Base-by-base conservation (phyloP, 345 rosid species). In the Syzygium aromaticum region DNA sequence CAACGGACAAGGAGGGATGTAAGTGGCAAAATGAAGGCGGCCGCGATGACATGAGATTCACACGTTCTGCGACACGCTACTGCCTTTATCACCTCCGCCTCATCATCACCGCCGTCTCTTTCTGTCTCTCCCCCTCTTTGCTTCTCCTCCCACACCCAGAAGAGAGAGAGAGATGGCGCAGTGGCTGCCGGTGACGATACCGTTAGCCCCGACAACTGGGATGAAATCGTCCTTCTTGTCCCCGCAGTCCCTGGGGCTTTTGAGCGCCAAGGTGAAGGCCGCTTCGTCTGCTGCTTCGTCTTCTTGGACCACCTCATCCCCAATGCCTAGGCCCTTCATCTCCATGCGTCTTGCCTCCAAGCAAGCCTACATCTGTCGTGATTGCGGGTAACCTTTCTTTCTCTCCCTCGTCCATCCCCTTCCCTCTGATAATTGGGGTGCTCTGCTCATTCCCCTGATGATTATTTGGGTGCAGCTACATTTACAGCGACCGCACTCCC, bases 321-420 rank as follows among this genome's bases (percentile, higher is more conserved):
- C 46, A 89, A 92, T 84, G 84, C 92, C 85, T 77, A 95, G 77
- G 93, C 95, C 25, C 93, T 96, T 22, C 94, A 87, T 93, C 91
- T 92, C 94, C 93, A 95, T 95, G 98, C 98, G 98, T 86, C 93
- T 91, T 54, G 93, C 97, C 87, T 92, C 98, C 89, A 95, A 95
- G 89, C 95, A 96, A 92, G 92, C 98, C 57, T 96, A 95, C 87
- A 96, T 97, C 51, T 97, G 98, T 89, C 96, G 98, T 27, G 98
- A 97, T 86, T 97, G 99, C 93, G 99, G 99, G 98, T 97, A 86
- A 16, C 33, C 85, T 85, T 5, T 51, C 13, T 46, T 67, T 52
- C 54, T 9, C 16, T 53, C 52, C 51, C 77, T 51, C 82, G 5
- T 46, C 52, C 17, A 12, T 51, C 73, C 73, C 52, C 19, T 33